These are phyloP conservation scores for Hyphopichia burtonii DNA, from an alignment of 1,139 yeast genomes.

Conservation along the genomic window DNA sequence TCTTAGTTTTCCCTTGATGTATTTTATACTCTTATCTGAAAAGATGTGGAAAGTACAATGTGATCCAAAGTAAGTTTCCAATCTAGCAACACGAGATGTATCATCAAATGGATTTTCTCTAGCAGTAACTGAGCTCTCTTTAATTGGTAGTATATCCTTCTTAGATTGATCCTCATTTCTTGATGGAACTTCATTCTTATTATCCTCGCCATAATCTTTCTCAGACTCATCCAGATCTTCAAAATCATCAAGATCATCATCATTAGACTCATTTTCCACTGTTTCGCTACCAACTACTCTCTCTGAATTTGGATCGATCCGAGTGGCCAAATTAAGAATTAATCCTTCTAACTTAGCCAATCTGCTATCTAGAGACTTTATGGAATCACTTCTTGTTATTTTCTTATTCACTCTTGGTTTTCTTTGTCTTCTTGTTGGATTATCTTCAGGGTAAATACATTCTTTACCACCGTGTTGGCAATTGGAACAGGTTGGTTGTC, in stretches of 20 bases:
- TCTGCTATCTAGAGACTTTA: conserved; percentile 1
- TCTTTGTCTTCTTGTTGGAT: conserved; percentile 3
- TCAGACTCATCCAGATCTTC: neutral
- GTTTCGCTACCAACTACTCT: neutral
- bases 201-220: neutral
- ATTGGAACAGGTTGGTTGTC: neutral
- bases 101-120: neutral
- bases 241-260: neutral
- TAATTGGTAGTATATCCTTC: too few species aligned
- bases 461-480: conserved; percentile 2
- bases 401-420: conserved; percentile 7
- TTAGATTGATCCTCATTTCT: too few species aligned
- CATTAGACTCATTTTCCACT: neutral
- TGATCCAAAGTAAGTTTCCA: conserved; percentile 3
- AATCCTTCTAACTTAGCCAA: conserved; percentile 3
- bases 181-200: too few species aligned
- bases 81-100: neutral
- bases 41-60: conserved; percentile 5
- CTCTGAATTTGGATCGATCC: neutral
- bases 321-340: conserved; percentile 1
- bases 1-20: conserved; percentile 6
- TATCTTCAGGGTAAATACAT: conserved; percentile 2
- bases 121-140: too few species aligned
- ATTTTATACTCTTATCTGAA: conserved; percentile 5
- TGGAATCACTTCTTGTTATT: neutral